Evolutionary conservation across 352 stramenopile genomes (phyloP).

Genomic region (Phytophthora foliorum): DNA sequence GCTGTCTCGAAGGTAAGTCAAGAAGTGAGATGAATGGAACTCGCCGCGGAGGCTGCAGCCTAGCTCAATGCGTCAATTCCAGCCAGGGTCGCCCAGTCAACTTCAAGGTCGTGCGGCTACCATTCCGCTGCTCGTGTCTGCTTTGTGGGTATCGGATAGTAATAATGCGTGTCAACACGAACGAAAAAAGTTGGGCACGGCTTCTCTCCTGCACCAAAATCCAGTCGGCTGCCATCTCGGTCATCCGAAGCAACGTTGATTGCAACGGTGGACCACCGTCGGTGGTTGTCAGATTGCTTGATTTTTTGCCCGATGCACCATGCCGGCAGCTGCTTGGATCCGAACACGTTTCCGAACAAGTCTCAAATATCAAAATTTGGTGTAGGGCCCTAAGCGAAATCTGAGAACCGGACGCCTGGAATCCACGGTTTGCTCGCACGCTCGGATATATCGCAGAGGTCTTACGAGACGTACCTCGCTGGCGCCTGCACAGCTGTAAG

Average conservation of each 20-base stretch:
- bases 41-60: not conserved
- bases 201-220: not conserved
- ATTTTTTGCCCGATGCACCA: not conserved
- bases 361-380: too few species aligned
- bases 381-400: too few species aligned
- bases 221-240: not conserved
- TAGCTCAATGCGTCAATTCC: not conserved
- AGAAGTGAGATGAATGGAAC: conserved; percentile 17
- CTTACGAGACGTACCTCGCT: too few species aligned
- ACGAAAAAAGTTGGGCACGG: not conserved
- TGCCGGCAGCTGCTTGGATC: not conserved
- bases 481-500: too few species aligned
- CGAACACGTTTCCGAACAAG: too few species aligned
- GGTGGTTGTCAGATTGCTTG: not conserved
- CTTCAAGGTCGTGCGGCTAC: not conserved
- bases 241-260: not conserved
- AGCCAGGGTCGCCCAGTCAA: not conserved
- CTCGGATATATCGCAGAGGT: not conserved
- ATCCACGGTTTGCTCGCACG: too few species aligned
- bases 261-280: not conserved
- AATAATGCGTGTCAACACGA: not conserved
- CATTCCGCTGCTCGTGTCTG: not conserved
- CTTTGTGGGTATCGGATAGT: not conserved
- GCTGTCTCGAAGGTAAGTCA: conserved; percentile 20
- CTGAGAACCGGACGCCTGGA: too few species aligned